Evolutionary conservation across 176 grass and related monocot genomes (phyloP), one percentile per base, ranked within the genome.

Genomic region (Carex kokanica): DNA sequence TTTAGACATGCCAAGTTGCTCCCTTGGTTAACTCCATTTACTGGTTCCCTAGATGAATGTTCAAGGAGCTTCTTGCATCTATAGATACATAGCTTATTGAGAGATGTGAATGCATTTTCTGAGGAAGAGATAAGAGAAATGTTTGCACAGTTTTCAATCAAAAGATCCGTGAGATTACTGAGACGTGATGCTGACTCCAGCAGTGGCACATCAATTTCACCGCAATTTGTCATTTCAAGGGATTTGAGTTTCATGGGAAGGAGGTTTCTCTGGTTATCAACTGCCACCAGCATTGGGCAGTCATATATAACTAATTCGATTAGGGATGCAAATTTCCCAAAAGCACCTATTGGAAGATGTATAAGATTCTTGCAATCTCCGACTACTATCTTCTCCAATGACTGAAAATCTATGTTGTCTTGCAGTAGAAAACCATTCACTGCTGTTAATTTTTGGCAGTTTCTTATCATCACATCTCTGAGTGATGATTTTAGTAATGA

Each of bases 121-220:
- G n/a, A n/a, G n/a, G n/a, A n/a, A n/a, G n/a, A n/a, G n/a, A n/a
- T n/a, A n/a, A n/a, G n/a, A n/a, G n/a, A n/a, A n/a, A n/a, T n/a
- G n/a, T n/a, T n/a, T n/a, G n/a, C n/a, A n/a, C n/a, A n/a, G n/a
- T n/a, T n/a, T n/a, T n/a, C n/a, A n/a, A n/a, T n/a, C n/a, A n/a
- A n/a, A n/a, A n/a, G n/a, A n/a, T n/a, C n/a, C n/a, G n/a, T n/a
- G n/a, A n/a, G n/a, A n/a, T n/a, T n/a, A n/a, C n/a, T n/a, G n/a
- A 91, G 86, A 12, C 34, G 23, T 65, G 81, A 64, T 6, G 85
- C 16, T 75, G 89, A 74, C 20, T 31, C 5, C 21, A 84, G n/a
- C 56, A 88, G 16, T 6, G 13, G 4, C 14, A 29, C 32, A n/a
- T 83, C 86, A 63, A 91, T 8, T 41, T 86, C 41, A 8, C 72